phyloP scores from a whole-genome alignment of 352 stramenopile genomes.

The Pythium angustatum region DNA sequence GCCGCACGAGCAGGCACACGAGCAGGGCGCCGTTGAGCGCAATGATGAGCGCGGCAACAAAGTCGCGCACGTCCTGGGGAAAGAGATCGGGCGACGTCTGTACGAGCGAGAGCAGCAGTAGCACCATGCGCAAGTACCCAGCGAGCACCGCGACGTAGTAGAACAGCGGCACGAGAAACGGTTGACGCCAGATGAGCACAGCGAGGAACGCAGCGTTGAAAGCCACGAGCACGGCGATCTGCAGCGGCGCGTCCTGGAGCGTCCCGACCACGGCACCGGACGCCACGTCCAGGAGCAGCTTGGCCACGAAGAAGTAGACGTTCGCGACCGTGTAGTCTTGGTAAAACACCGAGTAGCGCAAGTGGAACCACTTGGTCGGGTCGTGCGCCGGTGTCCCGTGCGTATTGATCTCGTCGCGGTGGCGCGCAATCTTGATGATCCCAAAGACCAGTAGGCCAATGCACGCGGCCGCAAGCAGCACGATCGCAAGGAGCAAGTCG shows the following conservation, averaged over 20 bases:
- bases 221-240: conserved; percentile 43
- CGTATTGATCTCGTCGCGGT: conserved; percentile 42
- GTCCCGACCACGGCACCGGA: conserved; percentile 42
- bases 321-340: conserved; percentile 51
- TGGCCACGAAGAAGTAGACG: conserved; percentile 52
- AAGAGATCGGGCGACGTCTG: conserved; percentile 37
- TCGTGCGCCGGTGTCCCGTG: conserved; percentile 42
- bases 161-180: conserved; percentile 44
- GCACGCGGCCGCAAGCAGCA: conserved; percentile 34
- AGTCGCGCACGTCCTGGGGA: conserved; percentile 43
- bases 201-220: conserved; percentile 44
- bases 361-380: conserved; percentile 39
- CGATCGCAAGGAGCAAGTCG: conserved; percentile 22
- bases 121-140: conserved; percentile 45
- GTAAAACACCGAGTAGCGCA: conserved; percentile 52
- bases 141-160: conserved; percentile 40
- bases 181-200: conserved; percentile 38
- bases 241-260: conserved; percentile 35
- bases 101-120: conserved; percentile 47
- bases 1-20: conserved; percentile 41
- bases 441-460: conserved; percentile 41
- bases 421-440: conserved; percentile 41
- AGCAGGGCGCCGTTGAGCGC: conserved; percentile 43
- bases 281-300: conserved; percentile 44
- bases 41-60: conserved; percentile 45